Base-by-base conservation (phyloP, 2,329 filamentous ascomycete genomes). In the Pseudocercospora macadamiae region DNA sequence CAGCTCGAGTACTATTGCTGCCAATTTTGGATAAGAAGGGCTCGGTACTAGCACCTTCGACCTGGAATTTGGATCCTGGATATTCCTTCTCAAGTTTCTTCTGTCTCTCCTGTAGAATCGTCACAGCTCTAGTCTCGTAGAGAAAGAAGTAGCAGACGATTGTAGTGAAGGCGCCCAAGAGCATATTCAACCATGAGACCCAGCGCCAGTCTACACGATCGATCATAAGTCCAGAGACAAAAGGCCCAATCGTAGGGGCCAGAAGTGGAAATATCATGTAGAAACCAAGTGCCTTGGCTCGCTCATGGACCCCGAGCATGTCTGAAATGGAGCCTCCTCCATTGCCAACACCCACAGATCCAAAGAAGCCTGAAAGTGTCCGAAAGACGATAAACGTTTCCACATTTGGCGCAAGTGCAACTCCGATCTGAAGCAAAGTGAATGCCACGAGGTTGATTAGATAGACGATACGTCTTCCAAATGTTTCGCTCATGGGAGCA, bases 301-400 rank as follows among this genome's bases (percentile, higher is more conserved):
- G 69, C 60, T 80, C 75, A 28, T 66, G 73, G 0, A 76, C 75
- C 10, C 73, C 63, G 52, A 80, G 82, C 78, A 82, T 81, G 54
- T 82, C 80, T 45, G 70, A 74, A 21, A 82, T 79, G 0, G 75
- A 80, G 1, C 79, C 79, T 4, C 80, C 80, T 1, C 81, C 80
- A 67, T 80, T 81, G 0, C 79, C 78, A 44, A 81, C 77, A 0
- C 78, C 78, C 0, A 82, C 75, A 62, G 77, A 79, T 1, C 79
- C 79, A 62, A 80, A 81, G 64, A 81, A 79, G 1, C 79, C 79
- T 2, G 76, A 68, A 6, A 81, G 59, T 3, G 76, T 76, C 32
- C 79, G 72, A 14, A 81, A 67, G 1, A 71, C 71, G 36, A 82
- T 74, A 19, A 81, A 66, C 3, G 66, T 69, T 16, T 58, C 72